Percentiles rank a stretch among this genome's conserved stretches.
Evolutionary conservation across 345 rosid genomes (phyloP).

Genomic region (Camelina sativa): DNA sequence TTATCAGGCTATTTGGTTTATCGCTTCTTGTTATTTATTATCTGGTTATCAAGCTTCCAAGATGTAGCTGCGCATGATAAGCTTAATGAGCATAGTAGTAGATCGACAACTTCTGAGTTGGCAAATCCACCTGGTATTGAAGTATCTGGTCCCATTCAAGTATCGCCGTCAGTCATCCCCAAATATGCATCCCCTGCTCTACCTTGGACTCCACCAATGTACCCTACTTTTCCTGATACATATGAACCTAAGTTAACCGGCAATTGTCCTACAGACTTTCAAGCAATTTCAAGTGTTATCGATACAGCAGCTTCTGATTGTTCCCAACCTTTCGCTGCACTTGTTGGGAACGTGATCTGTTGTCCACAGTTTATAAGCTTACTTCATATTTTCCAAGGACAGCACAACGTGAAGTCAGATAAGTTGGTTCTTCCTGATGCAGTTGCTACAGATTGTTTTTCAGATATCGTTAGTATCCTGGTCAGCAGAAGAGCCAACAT

Average conservation of each 20-base stretch:
- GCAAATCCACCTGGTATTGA: constrained; percentile 74
- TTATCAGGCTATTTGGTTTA: constrained; percentile 65
- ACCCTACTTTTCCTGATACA: constrained; percentile 71
- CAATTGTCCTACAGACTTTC: constrained; percentile 84
- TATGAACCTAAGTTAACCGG: constrained; percentile 88
- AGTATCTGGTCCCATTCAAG: constrained; percentile 83
- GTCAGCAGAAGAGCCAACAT: constrained; percentile 83
- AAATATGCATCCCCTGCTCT: constrained; percentile 59
- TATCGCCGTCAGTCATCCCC: constrained; percentile 88
- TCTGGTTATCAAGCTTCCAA: constrained; percentile 73
- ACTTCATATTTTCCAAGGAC: constrained; percentile 81
- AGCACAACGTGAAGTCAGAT: constrained; percentile 61
- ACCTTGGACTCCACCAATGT: constrained; percentile 75
- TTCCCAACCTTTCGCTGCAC: constrained; percentile 70
- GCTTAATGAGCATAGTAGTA: constrained; percentile 50
- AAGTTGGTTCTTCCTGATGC: constrained; percentile 70
- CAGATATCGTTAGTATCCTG: constrained; percentile 85
- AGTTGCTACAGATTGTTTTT: constrained; percentile 91
- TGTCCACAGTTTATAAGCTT: constrained; percentile 93
- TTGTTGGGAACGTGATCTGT: constrained; percentile 92
- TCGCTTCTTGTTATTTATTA: constrained; percentile 57
- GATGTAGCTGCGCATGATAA: constrained; percentile 59
- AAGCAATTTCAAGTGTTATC: constrained; percentile 63
- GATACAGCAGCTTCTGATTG: constrained; percentile 87
- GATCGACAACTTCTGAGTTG: constrained; percentile 57